These are phyloP conservation scores for Vigna reflexopilosa DNA, from an alignment of 306 rosid genomes.

Conservation along the genomic window DNA sequence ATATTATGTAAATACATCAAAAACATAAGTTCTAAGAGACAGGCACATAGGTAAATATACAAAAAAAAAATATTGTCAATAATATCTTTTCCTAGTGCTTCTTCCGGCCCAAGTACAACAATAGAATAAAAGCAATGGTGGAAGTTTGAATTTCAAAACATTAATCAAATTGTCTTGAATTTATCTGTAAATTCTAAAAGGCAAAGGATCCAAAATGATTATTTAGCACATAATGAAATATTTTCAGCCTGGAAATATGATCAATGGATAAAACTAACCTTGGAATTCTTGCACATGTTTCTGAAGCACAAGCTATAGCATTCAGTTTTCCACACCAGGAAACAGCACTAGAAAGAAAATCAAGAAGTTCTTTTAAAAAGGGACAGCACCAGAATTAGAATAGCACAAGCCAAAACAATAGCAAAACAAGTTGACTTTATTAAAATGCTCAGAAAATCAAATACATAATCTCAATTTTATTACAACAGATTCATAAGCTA, in stretches of 20 bases:
- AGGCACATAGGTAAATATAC: conserved; percentile 8
- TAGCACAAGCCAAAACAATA: conserved; percentile 3
- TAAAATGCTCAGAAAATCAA: conserved; percentile 29
- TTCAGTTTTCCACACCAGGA: conserved; percentile 97
- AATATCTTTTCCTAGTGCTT: conserved; percentile 20
- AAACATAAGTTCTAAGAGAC: not conserved
- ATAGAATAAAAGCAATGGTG: conserved; percentile 11
- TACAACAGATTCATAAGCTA: conserved; percentile 12
- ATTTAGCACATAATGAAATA: conserved; percentile 4
- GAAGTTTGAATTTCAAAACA: conserved; percentile 2
- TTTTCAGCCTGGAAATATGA: conserved; percentile 13
- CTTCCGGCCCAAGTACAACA: not conserved
- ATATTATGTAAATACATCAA: not conserved
- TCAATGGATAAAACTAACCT: conserved; percentile 58
- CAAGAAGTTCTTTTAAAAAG: conserved; percentile 10
- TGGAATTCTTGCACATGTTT: conserved; percentile 94
- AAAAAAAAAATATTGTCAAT: not conserved
- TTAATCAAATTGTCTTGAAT: conserved; percentile 28
- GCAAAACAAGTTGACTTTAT: not conserved
- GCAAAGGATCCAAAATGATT: not conserved
- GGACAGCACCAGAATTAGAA: not conserved
- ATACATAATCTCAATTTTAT: conserved; percentile 1
- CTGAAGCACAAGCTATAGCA: conserved; percentile 97
- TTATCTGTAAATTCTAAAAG: conserved; percentile 17
- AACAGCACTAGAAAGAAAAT: conserved; percentile 66